Percentiles rank a stretch among this genome's conserved stretches.
These are phyloP conservation scores for Parmelia sp. DNA, from an alignment of 495 filamentous ascomycete genomes.

Conservation along the genomic window DNA sequence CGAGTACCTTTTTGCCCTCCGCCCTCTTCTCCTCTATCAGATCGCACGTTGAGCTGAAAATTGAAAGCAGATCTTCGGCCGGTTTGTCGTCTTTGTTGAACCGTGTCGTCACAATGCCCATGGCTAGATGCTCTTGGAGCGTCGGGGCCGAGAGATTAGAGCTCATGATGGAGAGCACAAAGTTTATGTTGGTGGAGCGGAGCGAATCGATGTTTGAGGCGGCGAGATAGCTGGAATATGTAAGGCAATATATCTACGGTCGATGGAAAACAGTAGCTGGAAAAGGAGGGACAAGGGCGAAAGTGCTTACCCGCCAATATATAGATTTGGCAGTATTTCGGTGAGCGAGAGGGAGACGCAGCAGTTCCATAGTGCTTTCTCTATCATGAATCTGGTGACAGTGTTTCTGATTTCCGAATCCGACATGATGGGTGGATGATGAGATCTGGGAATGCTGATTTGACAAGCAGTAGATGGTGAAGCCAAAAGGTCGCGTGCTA, in stretches of 20 bases:
- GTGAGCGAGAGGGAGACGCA: background rate
- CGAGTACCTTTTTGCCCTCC: constrained; percentile 6
- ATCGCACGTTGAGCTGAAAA: constrained; percentile 3
- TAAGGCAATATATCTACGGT: background rate
- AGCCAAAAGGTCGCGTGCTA: too few species aligned
- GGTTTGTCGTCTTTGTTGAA: constrained; percentile 12
- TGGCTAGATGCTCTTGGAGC: constrained; percentile 6
- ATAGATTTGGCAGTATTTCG: background rate
- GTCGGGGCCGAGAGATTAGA: constrained; percentile 12
- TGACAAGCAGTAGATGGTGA: background rate
- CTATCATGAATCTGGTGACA: background rate
- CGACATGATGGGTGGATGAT: background rate
- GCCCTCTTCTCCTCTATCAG: constrained; percentile 11
- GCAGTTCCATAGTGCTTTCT: constrained; percentile 4
- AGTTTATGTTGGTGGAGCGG: constrained; percentile 6
- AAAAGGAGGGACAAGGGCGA: background rate
- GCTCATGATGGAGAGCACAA: constrained; percentile 18
- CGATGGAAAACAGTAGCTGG: background rate
- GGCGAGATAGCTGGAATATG: background rate
- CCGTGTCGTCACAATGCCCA: constrained; percentile 6
- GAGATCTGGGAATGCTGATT: background rate
- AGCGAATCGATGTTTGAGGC: constrained; percentile 14
- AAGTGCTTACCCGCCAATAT: background rate
- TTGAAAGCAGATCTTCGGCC: constrained; percentile 7
- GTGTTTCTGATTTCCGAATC: background rate